phyloP scores from a whole-genome alignment of 805 yeast species.

The Trichomonascus vanleenenianus region DNA sequence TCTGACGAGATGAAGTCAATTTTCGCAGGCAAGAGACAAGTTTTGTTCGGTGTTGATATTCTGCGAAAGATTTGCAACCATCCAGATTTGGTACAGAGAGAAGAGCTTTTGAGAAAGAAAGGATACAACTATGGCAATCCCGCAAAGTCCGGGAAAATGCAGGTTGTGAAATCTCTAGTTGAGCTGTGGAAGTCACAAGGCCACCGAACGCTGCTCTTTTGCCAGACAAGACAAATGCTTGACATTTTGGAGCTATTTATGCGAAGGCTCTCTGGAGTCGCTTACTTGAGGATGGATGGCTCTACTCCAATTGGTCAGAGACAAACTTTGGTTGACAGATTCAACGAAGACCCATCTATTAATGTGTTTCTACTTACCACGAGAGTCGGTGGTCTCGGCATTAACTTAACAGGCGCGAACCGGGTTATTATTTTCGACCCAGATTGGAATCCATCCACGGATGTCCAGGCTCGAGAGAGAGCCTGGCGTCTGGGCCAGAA shows the following conservation, averaged over 20 bases:
- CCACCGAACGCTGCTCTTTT: constrained; percentile 75
- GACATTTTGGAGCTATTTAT: constrained; percentile 73
- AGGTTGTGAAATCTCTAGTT: constrained; percentile 70
- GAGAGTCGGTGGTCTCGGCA: constrained; percentile 93
- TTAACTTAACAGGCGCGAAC: constrained; percentile 90
- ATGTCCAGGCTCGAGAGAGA: constrained; percentile 90
- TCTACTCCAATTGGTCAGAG: constrained; percentile 71
- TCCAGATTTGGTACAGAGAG: constrained; percentile 69
- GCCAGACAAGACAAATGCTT: constrained; percentile 92
- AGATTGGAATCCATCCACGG: constrained; percentile 98
- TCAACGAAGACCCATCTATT: constrained; percentile 53
- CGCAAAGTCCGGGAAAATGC: constrained; percentile 75
- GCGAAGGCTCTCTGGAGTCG: constrained; percentile 28
- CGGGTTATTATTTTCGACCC: constrained; percentile 93
- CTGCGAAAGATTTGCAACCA: constrained; percentile 91
- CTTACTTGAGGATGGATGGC: constrained; percentile 80
- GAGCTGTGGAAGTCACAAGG: constrained; percentile 70
- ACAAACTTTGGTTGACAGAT: constrained; percentile 72
- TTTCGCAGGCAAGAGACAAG: constrained; percentile 67
- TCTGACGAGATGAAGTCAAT: constrained; percentile 72
- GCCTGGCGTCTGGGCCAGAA: constrained; percentile 98
- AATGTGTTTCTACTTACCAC: constrained; percentile 79
- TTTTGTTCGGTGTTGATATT: constrained; percentile 82
- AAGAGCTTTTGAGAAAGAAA: constrained; percentile 27
- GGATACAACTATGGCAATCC: constrained; percentile 38